Evolutionary conservation across 1,284 basidiomycete genomes (phyloP), one percentile per base, ranked within the genome.

Genomic region (Melampsora larici-populina): DNA sequence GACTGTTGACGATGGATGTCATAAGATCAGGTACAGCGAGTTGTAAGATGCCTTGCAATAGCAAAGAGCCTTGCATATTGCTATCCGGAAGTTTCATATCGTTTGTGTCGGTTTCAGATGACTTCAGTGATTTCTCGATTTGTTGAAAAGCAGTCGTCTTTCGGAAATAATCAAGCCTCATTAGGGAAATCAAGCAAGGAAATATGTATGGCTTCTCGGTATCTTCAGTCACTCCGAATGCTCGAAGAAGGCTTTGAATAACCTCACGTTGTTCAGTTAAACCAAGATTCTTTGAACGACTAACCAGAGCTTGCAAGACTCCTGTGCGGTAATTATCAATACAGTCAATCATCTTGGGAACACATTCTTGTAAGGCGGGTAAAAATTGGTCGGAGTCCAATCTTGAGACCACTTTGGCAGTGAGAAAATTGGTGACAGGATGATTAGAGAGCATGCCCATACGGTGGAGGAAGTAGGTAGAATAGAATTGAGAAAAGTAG

Each of bases 341-440:
- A 67, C 88, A 81, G 78, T 87, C 87, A 68, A 82, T 85, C 87
- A 86, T 84, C 82, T 88, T 85, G 49, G 87, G 87, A 31, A 84
- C 84, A 82, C 92, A 87, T 79, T 90, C 88, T 69, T 85, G 84
- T 58, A 90, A 84, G 1, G 90, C 86, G n/a, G 86, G 86, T 4
- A 83, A 81, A n/a, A 96, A 82, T 79, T 90, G 88, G 6, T 85
- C 84, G 8, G 83, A 84, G 40, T 87, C 86, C 24, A 90, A 83
- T 55, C 91, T 86, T 69, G 88, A 87, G 18, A 95, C 80, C 0
- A 90, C 91, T 82, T 89, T 91, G 0, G 93, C 91, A 7, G 94
- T 87, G 21, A 96, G 93, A 81, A 93, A 97, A 83, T 97, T 97
- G 29, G 92, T 92, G 2, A 94, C 91, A 1, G 94, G 93, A 84